A percentile compares a stretch with the other conserved stretches of the same genome.
phyloP scores from a whole-genome alignment of 352 stramenopile species.

The Pythium phragmiticola region DNA sequence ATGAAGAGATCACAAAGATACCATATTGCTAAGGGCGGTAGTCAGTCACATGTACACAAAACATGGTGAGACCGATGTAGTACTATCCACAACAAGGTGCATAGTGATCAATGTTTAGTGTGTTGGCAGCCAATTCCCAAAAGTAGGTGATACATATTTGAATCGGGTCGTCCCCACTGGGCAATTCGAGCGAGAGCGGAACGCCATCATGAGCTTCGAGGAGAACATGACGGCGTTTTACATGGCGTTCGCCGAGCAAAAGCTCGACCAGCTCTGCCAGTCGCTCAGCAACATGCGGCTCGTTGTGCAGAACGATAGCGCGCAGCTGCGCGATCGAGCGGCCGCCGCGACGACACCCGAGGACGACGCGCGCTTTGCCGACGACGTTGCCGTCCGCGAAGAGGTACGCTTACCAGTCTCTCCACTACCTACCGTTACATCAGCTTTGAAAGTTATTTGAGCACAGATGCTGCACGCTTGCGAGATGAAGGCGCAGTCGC shows the following conservation, averaged over 20 bases:
- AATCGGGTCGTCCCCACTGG: background rate
- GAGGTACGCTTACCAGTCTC: constrained; percentile 35
- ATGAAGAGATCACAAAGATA: background rate
- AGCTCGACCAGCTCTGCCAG: constrained; percentile 64
- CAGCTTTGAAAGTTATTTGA: background rate
- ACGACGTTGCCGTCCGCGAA: constrained; percentile 46
- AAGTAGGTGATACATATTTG: constrained; percentile 1
- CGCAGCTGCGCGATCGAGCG: constrained; percentile 25
- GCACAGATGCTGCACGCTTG: constrained; percentile 67
- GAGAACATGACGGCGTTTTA: constrained; percentile 82
- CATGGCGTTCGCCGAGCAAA: constrained; percentile 73
- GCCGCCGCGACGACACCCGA: constrained; percentile 16
- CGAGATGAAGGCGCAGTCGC: constrained; percentile 58
- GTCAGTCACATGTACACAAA: background rate
- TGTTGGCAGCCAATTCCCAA: background rate
- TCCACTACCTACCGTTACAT: background rate
- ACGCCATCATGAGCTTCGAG: constrained; percentile 61
- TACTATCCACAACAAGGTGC: background rate
- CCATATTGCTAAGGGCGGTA: background rate
- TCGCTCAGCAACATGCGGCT: constrained; percentile 60
- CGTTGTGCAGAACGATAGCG: constrained; percentile 32
- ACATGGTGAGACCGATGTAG: background rate
- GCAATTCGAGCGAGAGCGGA: background rate
- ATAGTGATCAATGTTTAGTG: background rate
- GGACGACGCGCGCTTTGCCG: constrained; percentile 10